A percentile compares a stretch with the other conserved stretches of the same genome.
These are phyloP conservation scores for Mrakia hoshinonis DNA, from an alignment of 768 basidiomycete species.

Conservation along the genomic window DNA sequence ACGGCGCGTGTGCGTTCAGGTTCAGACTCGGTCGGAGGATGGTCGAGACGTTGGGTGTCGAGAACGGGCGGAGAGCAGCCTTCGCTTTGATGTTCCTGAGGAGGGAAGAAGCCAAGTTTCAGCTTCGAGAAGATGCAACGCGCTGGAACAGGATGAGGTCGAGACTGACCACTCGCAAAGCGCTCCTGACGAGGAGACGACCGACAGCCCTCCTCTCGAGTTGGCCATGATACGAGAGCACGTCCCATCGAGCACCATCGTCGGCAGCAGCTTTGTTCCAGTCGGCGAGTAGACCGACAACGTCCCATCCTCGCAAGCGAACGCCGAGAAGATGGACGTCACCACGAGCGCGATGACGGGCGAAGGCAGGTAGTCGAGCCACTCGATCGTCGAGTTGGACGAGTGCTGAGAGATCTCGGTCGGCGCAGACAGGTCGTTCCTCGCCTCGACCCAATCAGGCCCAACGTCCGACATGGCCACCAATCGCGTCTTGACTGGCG, in stretches of 20 bases:
- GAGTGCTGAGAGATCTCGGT: slow-evolving; percentile 57
- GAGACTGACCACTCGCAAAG: slow-evolving; percentile 63
- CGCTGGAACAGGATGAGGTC: neutral
- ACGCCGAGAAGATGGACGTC: slow-evolving; percentile 62
- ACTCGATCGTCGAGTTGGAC: slow-evolving; percentile 57
- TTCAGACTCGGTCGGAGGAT: slow-evolving; percentile 12
- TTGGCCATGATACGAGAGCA: slow-evolving; percentile 59
- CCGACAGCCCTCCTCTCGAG: slow-evolving; percentile 54
- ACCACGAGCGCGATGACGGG: slow-evolving; percentile 61
- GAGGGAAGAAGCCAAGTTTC: neutral
- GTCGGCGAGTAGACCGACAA: slow-evolving; percentile 76
- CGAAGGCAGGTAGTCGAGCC: slow-evolving; percentile 79
- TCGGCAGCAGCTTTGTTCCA: slow-evolving; percentile 73
- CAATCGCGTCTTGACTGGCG: slow-evolving; percentile 53
- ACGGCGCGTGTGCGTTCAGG: slow-evolving; percentile 30
- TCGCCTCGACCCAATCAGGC: slow-evolving; percentile 58
- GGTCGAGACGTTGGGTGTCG: slow-evolving; percentile 51
- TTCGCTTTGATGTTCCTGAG: slow-evolving; percentile 68
- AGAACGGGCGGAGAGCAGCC: slow-evolving; percentile 57
- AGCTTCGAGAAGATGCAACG: neutral
- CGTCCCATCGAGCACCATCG: slow-evolving; percentile 61
- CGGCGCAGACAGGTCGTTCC: slow-evolving; percentile 55
- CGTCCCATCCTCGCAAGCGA: slow-evolving; percentile 65
- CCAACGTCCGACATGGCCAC: slow-evolving; percentile 47
- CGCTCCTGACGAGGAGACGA: slow-evolving; percentile 62